phyloP scores from a whole-genome alignment of 2,329 filamentous ascomycete genomes.

The Cladosporium phlei region DNA sequence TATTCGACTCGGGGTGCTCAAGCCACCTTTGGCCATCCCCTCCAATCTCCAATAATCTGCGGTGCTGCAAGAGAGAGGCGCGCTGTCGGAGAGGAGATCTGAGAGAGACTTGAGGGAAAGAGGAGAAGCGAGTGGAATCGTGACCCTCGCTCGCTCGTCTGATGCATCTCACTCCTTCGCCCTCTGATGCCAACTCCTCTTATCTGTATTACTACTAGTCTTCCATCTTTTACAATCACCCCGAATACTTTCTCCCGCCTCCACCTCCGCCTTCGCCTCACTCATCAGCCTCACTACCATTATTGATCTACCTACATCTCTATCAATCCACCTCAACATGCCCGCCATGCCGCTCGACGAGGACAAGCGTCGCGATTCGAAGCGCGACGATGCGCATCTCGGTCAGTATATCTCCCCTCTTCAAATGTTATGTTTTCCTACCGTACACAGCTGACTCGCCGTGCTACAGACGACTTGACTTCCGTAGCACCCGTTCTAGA shows the following conservation, averaged over 20 bases:
- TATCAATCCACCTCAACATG: conserved; percentile 2
- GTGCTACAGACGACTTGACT: conserved; percentile 4
- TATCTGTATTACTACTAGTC: no score
- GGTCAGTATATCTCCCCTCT: not conserved
- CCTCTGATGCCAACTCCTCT: no score
- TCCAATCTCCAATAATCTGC: no score
- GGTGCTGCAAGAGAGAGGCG: no score
- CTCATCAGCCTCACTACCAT: no score
- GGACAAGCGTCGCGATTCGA: conserved; percentile 13
- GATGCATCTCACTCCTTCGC: not conserved
- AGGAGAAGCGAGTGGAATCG: conserved; percentile 8
- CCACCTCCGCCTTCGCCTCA: no score
- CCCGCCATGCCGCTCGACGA: conserved; percentile 12
- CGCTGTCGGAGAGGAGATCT: no score
- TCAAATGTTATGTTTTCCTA: no score
- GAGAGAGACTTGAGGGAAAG: no score
- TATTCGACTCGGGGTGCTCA: no score
- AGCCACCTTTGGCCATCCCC: no score
- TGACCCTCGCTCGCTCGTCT: not conserved
- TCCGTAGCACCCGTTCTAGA: conserved; percentile 53
- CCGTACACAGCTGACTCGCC: not conserved
- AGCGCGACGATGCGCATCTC: conserved; percentile 10
- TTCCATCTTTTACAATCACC: not conserved
- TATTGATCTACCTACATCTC: no score
- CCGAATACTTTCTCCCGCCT: not conserved